Base-by-base conservation (phyloP, 176 grass and related monocot genomes). In the Ensete ventricosum region DNA sequence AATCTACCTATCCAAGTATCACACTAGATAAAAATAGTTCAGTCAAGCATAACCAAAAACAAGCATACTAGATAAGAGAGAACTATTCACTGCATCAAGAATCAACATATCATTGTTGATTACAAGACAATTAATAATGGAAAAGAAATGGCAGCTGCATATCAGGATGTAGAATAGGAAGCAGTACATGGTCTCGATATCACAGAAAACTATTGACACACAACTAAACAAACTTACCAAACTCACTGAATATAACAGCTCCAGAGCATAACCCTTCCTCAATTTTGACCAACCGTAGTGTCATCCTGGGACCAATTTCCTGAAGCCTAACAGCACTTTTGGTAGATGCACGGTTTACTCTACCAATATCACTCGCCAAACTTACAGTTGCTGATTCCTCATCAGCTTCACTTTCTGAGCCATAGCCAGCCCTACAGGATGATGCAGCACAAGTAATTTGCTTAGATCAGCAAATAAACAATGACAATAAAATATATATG, bases 381-480 rank as follows among this genome's bases (percentile, higher is more conserved):
- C 53, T 88, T 77, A 92, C 88, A 52, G 73, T 92, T 69, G 90
- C 87, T 54, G 85, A 78, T 88, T 97, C 93, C 80, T 97, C 93
- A 76, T 97, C 93, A 43, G 4, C 77, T 91, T 93, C 93, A 81
- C 88, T 93, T 84, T 97, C 93, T 64, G 93, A 97, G 79, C 90
- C 90, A 84, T 90, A 93, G 59, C 93, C 93, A 90, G 82, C 83
- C 84, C 93, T 93, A 64, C 73, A 53, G 48, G 20, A 24, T 25
- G 2, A 48, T 17, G 20, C 11, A 11, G 16, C 14, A 58, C 12
- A 11, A 13, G 34, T 4, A 43, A 6, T 43, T 43, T 43, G 34
- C 34, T 43, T 58, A 9, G 54, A 53, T 73, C 50, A 54, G 65
- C 24, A 68, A 23, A 72, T 53, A 53, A 72, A 26, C 34, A 43